These are phyloP conservation scores for Aspergillus sojae DNA, from an alignment of 2,329 filamentous ascomycete genomes.

Conservation along the genomic window DNA sequence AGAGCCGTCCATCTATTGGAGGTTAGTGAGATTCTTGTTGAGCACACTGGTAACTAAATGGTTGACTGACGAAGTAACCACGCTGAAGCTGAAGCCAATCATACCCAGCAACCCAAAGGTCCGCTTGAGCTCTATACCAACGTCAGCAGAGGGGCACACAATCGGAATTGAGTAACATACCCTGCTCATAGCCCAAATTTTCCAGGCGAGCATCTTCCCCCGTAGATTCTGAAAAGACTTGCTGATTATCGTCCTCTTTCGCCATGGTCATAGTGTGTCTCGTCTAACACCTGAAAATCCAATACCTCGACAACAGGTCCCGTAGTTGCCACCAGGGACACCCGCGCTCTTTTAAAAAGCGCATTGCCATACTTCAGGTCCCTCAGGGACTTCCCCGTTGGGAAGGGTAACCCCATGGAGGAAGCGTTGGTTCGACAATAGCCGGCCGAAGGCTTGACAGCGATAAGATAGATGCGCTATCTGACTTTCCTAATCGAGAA, in stretches of 20 bases:
- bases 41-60: too few species aligned
- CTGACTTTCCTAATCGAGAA: conserved; percentile 29
- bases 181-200: conserved; percentile 44
- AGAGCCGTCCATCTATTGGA: conserved; percentile 56
- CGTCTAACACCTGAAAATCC: neutral
- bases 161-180: conserved; percentile 20
- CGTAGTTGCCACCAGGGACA: neutral
- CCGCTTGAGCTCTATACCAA: conserved; percentile 55
- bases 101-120: conserved; percentile 60
- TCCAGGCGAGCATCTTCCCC: conserved; percentile 41
- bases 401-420: conserved; percentile 9
- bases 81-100: conserved; percentile 62
- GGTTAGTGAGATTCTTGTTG: neutral
- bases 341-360: neutral
- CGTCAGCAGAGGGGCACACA: neutral
- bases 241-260: conserved; percentile 28
- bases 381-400: neutral
- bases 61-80: conserved; percentile 53
- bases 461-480: conserved; percentile 29
- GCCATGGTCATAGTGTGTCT: conserved; percentile 18
- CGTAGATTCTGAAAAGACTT: conserved; percentile 26
- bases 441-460: neutral
- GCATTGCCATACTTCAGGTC: neutral
- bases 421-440: neutral
- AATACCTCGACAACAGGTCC: neutral